phyloP scores from a whole-genome alignment of 352 stramenopile species.

The Paralagenidium karlingii region DNA sequence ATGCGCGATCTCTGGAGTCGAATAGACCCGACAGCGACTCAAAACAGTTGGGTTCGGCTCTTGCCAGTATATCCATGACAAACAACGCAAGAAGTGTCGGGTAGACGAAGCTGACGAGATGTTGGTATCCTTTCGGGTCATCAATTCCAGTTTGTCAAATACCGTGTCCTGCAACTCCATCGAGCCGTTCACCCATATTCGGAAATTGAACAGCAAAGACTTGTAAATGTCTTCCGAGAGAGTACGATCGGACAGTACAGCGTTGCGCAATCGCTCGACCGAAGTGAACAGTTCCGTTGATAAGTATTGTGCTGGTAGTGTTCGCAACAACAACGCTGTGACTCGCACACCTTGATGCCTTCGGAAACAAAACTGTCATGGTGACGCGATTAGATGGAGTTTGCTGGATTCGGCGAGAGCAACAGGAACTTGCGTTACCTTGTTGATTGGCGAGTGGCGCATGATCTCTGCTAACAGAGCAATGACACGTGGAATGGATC shows the following conservation, averaged over 20 bases:
- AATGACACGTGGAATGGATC: conserved; percentile 61
- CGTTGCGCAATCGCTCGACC: conserved; percentile 57
- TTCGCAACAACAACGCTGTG: conserved; percentile 52
- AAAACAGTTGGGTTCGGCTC: conserved; percentile 26
- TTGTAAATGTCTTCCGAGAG: conserved; percentile 74
- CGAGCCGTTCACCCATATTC: conserved; percentile 67
- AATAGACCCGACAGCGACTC: conserved; percentile 30
- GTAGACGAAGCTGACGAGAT: conserved; percentile 60
- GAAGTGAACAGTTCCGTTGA: conserved; percentile 50
- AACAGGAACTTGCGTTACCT: conserved; percentile 52
- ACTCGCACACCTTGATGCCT: conserved; percentile 61
- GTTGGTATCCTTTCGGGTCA: conserved; percentile 57
- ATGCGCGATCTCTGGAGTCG: conserved; percentile 35
- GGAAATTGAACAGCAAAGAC: conserved; percentile 78
- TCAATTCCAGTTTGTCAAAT: conserved; percentile 74
- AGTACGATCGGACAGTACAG: conserved; percentile 67
- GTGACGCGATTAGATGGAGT: too few relatives aligned
- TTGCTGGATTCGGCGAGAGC: too few relatives aligned
- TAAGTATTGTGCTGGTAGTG: conserved; percentile 49
- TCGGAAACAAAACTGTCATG: too few relatives aligned
- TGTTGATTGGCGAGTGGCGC: conserved; percentile 77
- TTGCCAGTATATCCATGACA: conserved; percentile 79
- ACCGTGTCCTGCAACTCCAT: conserved; percentile 52
- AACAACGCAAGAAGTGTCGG: conserved; percentile 63
- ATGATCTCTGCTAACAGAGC: conserved; percentile 74